Conservation (phyloP, 2,329 filamentous ascomycete species). For the Bretziella fagacearum region DNA sequence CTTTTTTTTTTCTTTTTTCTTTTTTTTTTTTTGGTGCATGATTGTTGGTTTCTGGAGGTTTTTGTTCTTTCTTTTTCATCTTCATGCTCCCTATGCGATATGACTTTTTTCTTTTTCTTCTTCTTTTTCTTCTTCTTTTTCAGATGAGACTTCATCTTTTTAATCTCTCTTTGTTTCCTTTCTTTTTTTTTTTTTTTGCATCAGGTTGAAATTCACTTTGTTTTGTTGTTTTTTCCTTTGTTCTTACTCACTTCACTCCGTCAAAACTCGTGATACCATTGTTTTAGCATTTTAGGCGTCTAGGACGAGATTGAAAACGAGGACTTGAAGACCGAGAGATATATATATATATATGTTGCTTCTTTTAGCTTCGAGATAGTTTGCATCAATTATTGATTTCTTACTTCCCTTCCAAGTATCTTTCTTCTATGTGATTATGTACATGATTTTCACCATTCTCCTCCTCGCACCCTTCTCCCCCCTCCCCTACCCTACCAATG, state of each 20-base stretch:
- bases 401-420: neutral
- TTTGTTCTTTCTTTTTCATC: neutral
- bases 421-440: neutral
- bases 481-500: slow-evolving; percentile 57
- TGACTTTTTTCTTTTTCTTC: neutral
- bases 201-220: neutral
- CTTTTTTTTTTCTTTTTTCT: slow-evolving; percentile 20
- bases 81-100: slow-evolving; percentile 1
- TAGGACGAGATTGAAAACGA: too few relatives aligned
- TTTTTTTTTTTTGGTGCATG: slow-evolving; percentile 13
- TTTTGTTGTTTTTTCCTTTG: neutral
- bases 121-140: neutral
- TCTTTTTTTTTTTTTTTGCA: slow-evolving; percentile 2
- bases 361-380: neutral
- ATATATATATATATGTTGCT: neutral
- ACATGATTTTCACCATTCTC: neutral
- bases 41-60: slow-evolving; percentile 4
- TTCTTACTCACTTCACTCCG: neutral
- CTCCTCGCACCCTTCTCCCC: too few relatives aligned
- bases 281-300: too few relatives aligned
- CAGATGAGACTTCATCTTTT: too few relatives aligned
- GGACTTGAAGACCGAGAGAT: too few relatives aligned
- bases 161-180: slow-evolving; percentile 4
- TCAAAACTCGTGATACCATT: neutral
- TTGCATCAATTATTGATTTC: neutral